Evolutionary conservation across 1,139 yeast genomes (phyloP).

Genomic region (Kodamaea ohmeri): DNA sequence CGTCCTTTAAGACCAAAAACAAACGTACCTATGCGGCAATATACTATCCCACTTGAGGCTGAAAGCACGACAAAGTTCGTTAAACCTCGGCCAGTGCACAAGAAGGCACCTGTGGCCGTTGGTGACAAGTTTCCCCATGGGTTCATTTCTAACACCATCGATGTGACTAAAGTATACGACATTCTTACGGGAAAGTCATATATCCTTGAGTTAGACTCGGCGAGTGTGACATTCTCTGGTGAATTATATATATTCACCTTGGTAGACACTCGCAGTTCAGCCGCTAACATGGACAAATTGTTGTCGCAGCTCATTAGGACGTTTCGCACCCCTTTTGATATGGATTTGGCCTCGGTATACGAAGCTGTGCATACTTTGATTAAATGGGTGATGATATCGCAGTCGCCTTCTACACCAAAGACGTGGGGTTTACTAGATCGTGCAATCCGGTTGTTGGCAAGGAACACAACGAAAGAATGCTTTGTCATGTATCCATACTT

Average conservation of each 20-base stretch:
- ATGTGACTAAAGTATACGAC: constrained; percentile 20
- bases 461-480: background rate
- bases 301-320: constrained; percentile 10
- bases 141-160: constrained; percentile 20
- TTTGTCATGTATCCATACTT: constrained; percentile 23
- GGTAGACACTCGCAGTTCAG: constrained; percentile 24
- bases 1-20: background rate
- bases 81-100: constrained; percentile 2
- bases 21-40: constrained; percentile 16
- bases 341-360: constrained; percentile 16
- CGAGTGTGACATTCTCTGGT: constrained; percentile 21
- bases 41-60: constrained; percentile 38
- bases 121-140: constrained; percentile 11
- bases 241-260: constrained; percentile 26
- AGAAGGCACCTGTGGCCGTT: background rate
- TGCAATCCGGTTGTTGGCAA: background rate
- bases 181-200: constrained; percentile 27
- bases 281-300: constrained; percentile 17
- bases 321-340: constrained; percentile 8
- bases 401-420: constrained; percentile 24
- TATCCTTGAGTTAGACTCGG: constrained; percentile 19
- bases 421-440: constrained; percentile 10
- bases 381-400: constrained; percentile 35
- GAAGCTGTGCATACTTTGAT: constrained; percentile 24
- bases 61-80: constrained; percentile 28